Evolutionary conservation across 768 basidiomycete genomes (phyloP).

Genomic region (Scleroderma bovista): DNA sequence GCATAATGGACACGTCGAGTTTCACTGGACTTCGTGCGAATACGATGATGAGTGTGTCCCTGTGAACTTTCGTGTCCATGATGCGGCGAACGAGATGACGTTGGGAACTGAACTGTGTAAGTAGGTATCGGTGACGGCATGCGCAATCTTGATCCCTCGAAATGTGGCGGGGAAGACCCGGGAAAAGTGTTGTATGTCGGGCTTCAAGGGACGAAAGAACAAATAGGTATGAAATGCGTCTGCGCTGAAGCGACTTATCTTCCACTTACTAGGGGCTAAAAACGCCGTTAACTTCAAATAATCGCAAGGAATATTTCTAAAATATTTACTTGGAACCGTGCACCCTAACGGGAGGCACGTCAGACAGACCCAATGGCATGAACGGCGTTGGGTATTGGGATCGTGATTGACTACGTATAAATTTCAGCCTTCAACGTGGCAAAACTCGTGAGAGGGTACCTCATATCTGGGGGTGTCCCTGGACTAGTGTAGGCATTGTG

Average conservation of each 20-base stretch:
- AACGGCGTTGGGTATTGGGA: slow-evolving; percentile 14
- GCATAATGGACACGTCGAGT: slow-evolving; percentile 24
- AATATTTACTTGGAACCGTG: slow-evolving; percentile 17
- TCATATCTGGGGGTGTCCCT: slow-evolving; percentile 10
- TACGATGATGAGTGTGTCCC: not conserved
- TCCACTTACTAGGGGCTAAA: slow-evolving; percentile 19
- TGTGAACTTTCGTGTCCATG: slow-evolving; percentile 4
- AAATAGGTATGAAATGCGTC: slow-evolving; percentile 8
- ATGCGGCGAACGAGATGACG: slow-evolving; percentile 6
- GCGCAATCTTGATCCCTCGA: not conserved
- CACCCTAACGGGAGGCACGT: slow-evolving; percentile 11
- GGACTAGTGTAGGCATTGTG: slow-evolving; percentile 3
- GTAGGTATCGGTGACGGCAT: slow-evolving; percentile 2
- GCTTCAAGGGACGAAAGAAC: slow-evolving; percentile 7
- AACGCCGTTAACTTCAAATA: not conserved
- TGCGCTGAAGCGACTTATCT: not conserved
- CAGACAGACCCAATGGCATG: slow-evolving; percentile 14
- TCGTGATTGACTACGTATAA: slow-evolving; percentile 11
- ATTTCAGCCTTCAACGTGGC: not conserved
- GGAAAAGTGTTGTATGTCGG: slow-evolving; percentile 24
- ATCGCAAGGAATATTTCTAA: not conserved
- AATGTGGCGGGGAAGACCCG: slow-evolving; percentile 11
- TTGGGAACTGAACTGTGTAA: not conserved
- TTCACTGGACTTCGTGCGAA: slow-evolving; percentile 4
- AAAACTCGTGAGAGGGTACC: not conserved